These are phyloP conservation scores for Nigrospora oryzae DNA, from an alignment of 2,329 filamentous ascomycete species.

Conservation along the genomic window DNA sequence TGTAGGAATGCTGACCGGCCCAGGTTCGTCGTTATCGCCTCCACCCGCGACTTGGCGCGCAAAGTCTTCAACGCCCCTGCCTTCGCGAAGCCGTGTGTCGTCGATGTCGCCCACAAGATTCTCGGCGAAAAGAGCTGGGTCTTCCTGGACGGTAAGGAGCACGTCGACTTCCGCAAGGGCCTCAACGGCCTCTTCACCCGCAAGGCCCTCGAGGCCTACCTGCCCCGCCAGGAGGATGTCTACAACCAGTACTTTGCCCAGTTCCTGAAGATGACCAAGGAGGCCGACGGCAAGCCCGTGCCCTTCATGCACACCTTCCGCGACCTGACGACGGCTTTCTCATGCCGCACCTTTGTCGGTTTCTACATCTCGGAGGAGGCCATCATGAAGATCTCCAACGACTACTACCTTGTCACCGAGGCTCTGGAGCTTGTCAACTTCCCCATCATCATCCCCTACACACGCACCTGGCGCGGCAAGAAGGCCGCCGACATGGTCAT, in stretches of 20 bases:
- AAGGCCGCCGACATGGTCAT: slow-evolving; percentile 90
- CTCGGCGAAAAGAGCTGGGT: slow-evolving; percentile 92
- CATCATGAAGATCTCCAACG: slow-evolving; percentile 89
- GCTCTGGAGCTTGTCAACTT: slow-evolving; percentile 97
- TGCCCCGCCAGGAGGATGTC: slow-evolving; percentile 86
- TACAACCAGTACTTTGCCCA: slow-evolving; percentile 79
- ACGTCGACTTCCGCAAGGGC: slow-evolving; percentile 96
- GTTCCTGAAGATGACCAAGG: slow-evolving; percentile 68
- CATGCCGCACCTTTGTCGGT: slow-evolving; percentile 93
- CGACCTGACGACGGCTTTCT: slow-evolving; percentile 89
- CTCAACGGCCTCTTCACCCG: slow-evolving; percentile 91
- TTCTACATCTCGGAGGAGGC: slow-evolving; percentile 88
- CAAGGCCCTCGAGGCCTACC: slow-evolving; percentile 76
- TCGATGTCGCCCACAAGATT: slow-evolving; percentile 89
- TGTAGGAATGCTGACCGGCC: background rate
- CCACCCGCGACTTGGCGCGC: slow-evolving; percentile 86
- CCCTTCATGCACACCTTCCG: slow-evolving; percentile 91
- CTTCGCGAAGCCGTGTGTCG: slow-evolving; percentile 93
- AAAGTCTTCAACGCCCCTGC: slow-evolving; percentile 93
- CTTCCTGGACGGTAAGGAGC: slow-evolving; percentile 88
- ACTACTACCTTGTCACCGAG: slow-evolving; percentile 94
- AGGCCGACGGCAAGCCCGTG: slow-evolving; percentile 63
- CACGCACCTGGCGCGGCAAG: slow-evolving; percentile 95
- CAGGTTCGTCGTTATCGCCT: slow-evolving; percentile 95
- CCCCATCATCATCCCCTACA: slow-evolving; percentile 90